These are phyloP conservation scores for Primulina eburnea DNA, from an alignment of 257 asterid genomes.

Conservation along the genomic window DNA sequence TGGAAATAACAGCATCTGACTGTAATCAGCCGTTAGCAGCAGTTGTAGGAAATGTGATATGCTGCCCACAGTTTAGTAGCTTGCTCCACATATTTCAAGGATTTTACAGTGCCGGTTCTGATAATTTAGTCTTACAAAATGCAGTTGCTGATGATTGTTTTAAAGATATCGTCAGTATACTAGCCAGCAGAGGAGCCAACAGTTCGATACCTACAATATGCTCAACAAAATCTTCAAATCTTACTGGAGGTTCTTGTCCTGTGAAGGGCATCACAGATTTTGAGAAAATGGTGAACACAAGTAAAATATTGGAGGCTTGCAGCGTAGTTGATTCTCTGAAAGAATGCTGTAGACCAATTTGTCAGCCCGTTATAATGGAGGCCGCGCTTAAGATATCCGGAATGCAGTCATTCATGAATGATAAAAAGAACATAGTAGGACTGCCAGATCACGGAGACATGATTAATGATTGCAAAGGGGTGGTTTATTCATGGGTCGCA, in stretches of 20 bases:
- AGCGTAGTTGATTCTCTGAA: slow-evolving; percentile 78
- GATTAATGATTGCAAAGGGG: slow-evolving; percentile 85
- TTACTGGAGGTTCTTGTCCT: slow-evolving; percentile 96
- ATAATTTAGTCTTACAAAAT: slow-evolving; percentile 63
- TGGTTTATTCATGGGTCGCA: slow-evolving; percentile 81
- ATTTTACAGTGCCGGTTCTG: slow-evolving; percentile 58
- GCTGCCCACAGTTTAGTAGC: slow-evolving; percentile 95
- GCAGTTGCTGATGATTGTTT: slow-evolving; percentile 92
- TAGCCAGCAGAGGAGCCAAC: slow-evolving; percentile 94
- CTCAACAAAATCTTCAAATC: slow-evolving; percentile 65
- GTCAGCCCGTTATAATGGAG: slow-evolving; percentile 89
- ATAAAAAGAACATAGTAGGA: slow-evolving; percentile 54
- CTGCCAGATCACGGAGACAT: slow-evolving; percentile 47
- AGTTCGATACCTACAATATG: slow-evolving; percentile 71
- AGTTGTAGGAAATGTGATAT: slow-evolving; percentile 81
- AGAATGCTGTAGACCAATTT: slow-evolving; percentile 89
- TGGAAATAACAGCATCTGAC: slow-evolving; percentile 87
- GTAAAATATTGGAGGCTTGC: slow-evolving; percentile 85
- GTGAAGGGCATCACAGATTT: slow-evolving; percentile 70
- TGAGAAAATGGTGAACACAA: slow-evolving; percentile 79
- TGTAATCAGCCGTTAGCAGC: slow-evolving; percentile 79
- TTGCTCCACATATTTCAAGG: slow-evolving; percentile 96
- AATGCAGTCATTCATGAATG: slow-evolving; percentile 45
- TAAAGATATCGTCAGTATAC: slow-evolving; percentile 87
- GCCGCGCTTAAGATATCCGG: slow-evolving; percentile 81